Evolutionary conservation across 2,329 filamentous ascomycete genomes (phyloP).

Genomic region (Sporothrix euskadiensis): DNA sequence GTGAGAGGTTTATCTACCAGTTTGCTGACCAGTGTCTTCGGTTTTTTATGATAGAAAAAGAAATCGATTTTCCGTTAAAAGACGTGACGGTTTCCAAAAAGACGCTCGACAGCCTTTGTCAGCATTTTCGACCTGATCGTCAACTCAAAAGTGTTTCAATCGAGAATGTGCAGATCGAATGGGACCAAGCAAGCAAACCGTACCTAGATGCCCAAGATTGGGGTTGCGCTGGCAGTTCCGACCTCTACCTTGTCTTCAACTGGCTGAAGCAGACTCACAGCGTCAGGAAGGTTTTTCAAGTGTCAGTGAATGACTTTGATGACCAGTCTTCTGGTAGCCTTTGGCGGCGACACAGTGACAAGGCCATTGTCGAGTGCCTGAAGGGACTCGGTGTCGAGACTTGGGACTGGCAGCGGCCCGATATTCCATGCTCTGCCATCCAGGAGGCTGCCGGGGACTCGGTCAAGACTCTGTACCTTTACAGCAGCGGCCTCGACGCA

Average conservation of each 20-base stretch:
- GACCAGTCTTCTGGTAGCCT: neutral
- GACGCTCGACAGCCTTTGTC: conserved; percentile 16
- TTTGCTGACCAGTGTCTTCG: neutral
- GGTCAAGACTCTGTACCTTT: conserved; percentile 14
- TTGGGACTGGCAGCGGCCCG: conserved; percentile 15
- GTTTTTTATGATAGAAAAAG: neutral
- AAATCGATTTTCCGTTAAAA: conserved; percentile 15
- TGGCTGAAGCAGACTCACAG: conserved; percentile 16
- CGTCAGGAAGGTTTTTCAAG: conserved; percentile 12
- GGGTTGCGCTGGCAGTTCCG: conserved; percentile 10
- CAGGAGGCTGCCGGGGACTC: conserved; percentile 15
- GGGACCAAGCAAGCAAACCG: conserved; percentile 12
- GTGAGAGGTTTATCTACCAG: neutral
- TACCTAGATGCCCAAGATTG: conserved; percentile 5
- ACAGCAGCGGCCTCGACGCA: conserved; percentile 17
- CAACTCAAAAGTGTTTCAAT: conserved; percentile 19
- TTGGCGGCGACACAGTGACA: conserved; percentile 14
- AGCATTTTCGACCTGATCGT: conserved; percentile 12
- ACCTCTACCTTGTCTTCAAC: conserved; percentile 16
- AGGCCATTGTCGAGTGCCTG: conserved; percentile 18
- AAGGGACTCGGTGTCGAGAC: conserved; percentile 12
- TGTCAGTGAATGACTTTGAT: conserved; percentile 15
- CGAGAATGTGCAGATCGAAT: conserved; percentile 18
- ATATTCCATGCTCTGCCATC: conserved; percentile 18
- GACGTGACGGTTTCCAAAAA: conserved; percentile 13